Evolutionary conservation across 1,284 basidiomycete species (phyloP).

Genomic region (Naganishia albida): DNA sequence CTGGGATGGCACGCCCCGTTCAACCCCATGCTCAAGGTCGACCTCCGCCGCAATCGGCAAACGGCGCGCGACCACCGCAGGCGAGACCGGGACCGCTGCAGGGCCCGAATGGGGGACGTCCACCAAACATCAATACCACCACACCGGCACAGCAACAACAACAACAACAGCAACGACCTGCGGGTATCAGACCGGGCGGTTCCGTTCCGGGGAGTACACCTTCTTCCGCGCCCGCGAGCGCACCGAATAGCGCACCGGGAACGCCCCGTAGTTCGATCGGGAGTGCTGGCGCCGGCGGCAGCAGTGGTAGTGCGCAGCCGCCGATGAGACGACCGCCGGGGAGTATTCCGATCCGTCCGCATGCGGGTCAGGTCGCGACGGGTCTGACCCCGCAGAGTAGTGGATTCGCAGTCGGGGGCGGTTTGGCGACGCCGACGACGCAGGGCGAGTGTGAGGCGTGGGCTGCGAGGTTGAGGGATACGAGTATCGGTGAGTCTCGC

Average conservation of each 20-base stretch:
- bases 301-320: neutral
- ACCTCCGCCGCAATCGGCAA: constrained; percentile 1
- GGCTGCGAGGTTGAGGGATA: constrained; percentile 20
- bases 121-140: constrained; percentile 3
- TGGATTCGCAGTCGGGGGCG: constrained; percentile 17
- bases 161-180: constrained; percentile 12
- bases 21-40: constrained; percentile 25
- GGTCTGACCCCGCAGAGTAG: constrained; percentile 4
- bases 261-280: constrained; percentile 22
- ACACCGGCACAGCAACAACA: too few relatives aligned
- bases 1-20: constrained; percentile 21
- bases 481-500: constrained; percentile 18
- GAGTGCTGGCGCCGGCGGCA: constrained; percentile 8
- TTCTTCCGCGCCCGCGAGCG: constrained; percentile 21
- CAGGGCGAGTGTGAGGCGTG: constrained; percentile 29
- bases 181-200: constrained; percentile 14
- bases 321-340: constrained; percentile 20
- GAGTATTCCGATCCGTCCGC: constrained; percentile 1
- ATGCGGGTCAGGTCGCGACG: constrained; percentile 2
- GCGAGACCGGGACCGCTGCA: constrained; percentile 23
- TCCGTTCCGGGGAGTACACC: constrained; percentile 17
- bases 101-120: constrained; percentile 19
- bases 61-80: constrained; percentile 12
- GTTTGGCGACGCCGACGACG: constrained; percentile 24
- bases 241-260: constrained; percentile 22